Evolutionary conservation across 805 yeast genomes (phyloP), one percentile per base, ranked within the genome.

Genomic region (Geotrichum ghanense): DNA sequence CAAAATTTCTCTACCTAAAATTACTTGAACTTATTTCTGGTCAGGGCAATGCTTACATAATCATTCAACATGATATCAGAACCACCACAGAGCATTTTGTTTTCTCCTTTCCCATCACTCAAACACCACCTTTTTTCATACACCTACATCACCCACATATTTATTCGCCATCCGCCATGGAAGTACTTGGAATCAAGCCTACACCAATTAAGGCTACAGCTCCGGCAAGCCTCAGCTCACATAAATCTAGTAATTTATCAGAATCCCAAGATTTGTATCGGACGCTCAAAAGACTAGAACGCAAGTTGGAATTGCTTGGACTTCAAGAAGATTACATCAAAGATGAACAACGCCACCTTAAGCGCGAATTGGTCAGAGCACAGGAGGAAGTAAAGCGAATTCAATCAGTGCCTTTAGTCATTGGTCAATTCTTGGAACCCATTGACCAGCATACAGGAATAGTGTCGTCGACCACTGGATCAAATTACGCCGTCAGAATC

Each of bases 351-450:
- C 92, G 96, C 61, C 95, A 90, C 67, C 73, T 92, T 64, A 89
- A 87, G 60, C 76, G 97, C 54, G 99, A 92, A 70, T 74, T 92
- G 48, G 80, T 89, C 43, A 80, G 97, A 58, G 98, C 98, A 2
- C 97, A 94, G 65, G 98, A 92, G 65, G 99, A 92, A 68, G 98
- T 92, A 41, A 90, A 92, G 66, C 78, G 96, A 59, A 94, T 92
- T 63, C 95, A 92, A 61, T 85, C 96, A 2, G 98, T 92, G 44
- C 98, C 98, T 14, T 74, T 94, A 53, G 99, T 92, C 14, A 92
- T 92, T 65, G 99, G 99, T 21, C 98, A 92, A 68, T 94, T 92
- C 59, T 73, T 92, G 56, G 98, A 92, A 65, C 97, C 97, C 49
- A 89, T 92, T 56, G 99, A 92, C 66, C 92, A 89, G 64, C 81